Conservation (phyloP, 192 early-diverging fungal genomes). For the Mycoemilia scoparia region DNA sequence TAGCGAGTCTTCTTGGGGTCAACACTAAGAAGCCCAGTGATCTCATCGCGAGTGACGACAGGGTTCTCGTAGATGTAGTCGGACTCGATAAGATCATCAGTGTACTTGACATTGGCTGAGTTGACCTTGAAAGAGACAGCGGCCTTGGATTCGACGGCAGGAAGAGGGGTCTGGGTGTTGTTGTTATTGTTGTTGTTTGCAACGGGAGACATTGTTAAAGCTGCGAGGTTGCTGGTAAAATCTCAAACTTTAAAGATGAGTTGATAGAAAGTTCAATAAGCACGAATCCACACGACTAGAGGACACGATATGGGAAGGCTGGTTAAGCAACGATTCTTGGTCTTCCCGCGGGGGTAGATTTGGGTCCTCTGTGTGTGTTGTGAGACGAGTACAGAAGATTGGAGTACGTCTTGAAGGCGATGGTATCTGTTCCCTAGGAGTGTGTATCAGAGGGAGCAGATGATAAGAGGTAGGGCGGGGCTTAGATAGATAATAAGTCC, state of each 20-base stretch:
- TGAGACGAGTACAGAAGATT: conserved; percentile 62
- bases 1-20: conserved; percentile 74
- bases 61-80: conserved; percentile 85
- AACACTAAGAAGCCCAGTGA: conserved; percentile 47
- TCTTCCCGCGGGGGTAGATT: conserved; percentile 49
- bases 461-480: too few relatives aligned
- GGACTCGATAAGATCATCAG: conserved; percentile 55
- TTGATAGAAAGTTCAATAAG: conserved; percentile 6
- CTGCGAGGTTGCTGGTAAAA: conserved; percentile 2
- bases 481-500: too few relatives aligned
- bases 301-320: conserved; percentile 14
- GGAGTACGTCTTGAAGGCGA: conserved; percentile 50
- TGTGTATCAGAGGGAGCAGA: too few relatives aligned
- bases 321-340: conserved; percentile 33
- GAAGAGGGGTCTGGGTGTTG: conserved; percentile 11
- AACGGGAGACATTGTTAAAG: conserved; percentile 15
- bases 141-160: conserved; percentile 10
- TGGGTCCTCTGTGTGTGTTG: conserved; percentile 62
- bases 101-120: conserved; percentile 78
- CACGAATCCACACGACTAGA: conserved; percentile 14
- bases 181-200: conserved; percentile 10
- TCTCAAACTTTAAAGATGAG: conserved; percentile 1
- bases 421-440: too few relatives aligned
- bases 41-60: conserved; percentile 46
- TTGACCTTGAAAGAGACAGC: conserved; percentile 62